Evolutionary conservation across 2,329 filamentous ascomycete genomes (phyloP), one percentile per base, ranked within the genome.

Genomic region (Hymenoscyphus occultus): DNA sequence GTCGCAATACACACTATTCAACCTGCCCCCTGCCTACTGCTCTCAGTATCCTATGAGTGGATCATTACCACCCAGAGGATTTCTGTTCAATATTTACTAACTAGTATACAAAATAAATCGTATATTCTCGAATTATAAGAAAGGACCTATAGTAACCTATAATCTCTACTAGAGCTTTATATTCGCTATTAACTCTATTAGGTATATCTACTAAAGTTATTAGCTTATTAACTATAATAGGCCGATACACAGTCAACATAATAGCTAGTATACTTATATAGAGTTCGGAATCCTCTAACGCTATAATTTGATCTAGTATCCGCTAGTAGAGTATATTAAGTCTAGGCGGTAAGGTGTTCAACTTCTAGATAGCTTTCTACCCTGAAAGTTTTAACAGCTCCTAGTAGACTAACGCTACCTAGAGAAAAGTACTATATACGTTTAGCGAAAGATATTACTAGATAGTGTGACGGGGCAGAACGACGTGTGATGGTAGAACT

Each of bases 401-500:
- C 39, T 61, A 9, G 39, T 9, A 61, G 39, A 61, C 59, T 16
- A 61, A 32, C 7, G 39, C 59, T 19, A 51, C 59, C 59, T 40
- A 61, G 14, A 60, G 39, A n/a, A 60, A 60, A 40, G 58, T 60
- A 28, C 39, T 6, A 42, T 42, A 2, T 42, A 9, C 59, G 40
- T 51, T 61, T 61, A 9, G 12, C 3, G 59, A 10, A 0, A 79
- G 72, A 57, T 78, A 77, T 45, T 72, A 45, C 0, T 73, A 5
- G 58, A 62, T n/a, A n/a, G n/a, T n/a, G n/a, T n/a, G n/a, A n/a
- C n/a, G n/a, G n/a, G n/a, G n/a, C n/a, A n/a, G n/a, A n/a, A n/a
- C n/a, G n/a, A n/a, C n/a, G n/a, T n/a, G n/a, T n/a, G n/a, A n/a
- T n/a, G n/a, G n/a, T n/a, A n/a, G n/a, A n/a, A n/a, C n/a, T n/a